Base-by-base conservation (phyloP, 495 filamentous ascomycete species). In the Neurospora tetrasperma region DNA sequence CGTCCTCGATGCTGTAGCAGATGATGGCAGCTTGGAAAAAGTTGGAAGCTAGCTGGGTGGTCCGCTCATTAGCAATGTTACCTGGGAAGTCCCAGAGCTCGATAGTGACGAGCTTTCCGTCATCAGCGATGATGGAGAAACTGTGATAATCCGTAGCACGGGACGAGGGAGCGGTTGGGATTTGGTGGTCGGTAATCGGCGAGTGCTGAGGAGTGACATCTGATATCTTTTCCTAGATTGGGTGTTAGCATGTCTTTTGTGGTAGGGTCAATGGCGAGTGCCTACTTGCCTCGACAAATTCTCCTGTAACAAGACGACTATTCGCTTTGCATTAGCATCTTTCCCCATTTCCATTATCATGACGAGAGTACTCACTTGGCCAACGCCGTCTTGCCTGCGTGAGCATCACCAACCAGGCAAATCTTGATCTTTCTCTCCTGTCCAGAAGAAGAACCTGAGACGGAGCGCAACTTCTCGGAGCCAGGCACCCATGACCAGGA, bases 41-140 rank as follows among this genome's bases (percentile, higher is more conserved):
- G 18, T 70, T 76, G 4, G 72, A 69, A 5, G 73, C 66, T 4
- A 77, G 71, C 6, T 71, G 73, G 4, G 46, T 42, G 31, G 35
- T 16, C 9, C 41, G 40, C 12, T 72, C 44, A 42, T 46, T 42
- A 31, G 48, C 62, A 11, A 74, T 31, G 2, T 43, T 62, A 9
- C 78, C 78, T 4, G 78, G 79, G 68, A 80, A 75, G 69, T 80
- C 80, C 77, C 79, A 81, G 5, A 81, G 35, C 77, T 80, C 78
- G 27, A 80, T 68, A 7, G 66, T 71, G 12, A 78, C 69, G 38
- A 74, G 42, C 27, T 59, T 2, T 12, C 48, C 54, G 10, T 73
- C 62, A 62, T 75, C 71, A n/a, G 38, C n/a, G 44, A 62, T 9
- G 8, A 73, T 66, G 41, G 72, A 62, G n/a, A 79, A 48, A 5